Percentiles rank a stretch among this genome's conserved stretches.
Evolutionary conservation across 495 filamentous ascomycete genomes (phyloP).

Genomic region (Penicillium chermesinum): DNA sequence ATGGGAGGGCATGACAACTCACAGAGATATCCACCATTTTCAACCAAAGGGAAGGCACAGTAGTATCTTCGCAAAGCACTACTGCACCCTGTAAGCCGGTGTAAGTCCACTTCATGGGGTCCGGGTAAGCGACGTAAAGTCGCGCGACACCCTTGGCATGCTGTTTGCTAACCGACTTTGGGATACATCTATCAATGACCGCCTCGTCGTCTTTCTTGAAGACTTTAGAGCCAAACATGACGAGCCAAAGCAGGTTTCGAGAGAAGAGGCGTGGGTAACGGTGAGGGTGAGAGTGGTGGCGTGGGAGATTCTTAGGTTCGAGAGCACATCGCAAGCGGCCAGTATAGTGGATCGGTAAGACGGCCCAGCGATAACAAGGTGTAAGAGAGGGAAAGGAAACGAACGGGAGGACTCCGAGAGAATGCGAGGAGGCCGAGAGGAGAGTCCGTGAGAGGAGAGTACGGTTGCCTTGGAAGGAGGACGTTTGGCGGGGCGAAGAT

Average conservation of each 20-base stretch:
- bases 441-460: not conserved
- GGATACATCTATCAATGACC: constrained; percentile 83
- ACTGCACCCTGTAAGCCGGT: constrained; percentile 89
- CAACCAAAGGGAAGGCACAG: constrained; percentile 93
- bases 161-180: constrained; percentile 92
- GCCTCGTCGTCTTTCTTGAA: constrained; percentile 88
- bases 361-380: not conserved
- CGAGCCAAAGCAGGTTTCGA: constrained; percentile 3
- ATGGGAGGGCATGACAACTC: constrained; percentile 30
- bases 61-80: constrained; percentile 85
- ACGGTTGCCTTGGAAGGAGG: not conserved
- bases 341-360: constrained; percentile 4
- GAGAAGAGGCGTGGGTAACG: constrained; percentile 6
- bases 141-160: constrained; percentile 86
- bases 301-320: constrained; percentile 10
- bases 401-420: not conserved
- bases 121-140: constrained; percentile 90
- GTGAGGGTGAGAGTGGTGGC: not conserved
- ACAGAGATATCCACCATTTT: constrained; percentile 97
- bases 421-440: not conserved
- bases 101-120: constrained; percentile 82
- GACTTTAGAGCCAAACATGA: constrained; percentile 71
- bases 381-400: not conserved
- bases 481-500: not conserved
- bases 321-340: constrained; percentile 32